Evolutionary conservation across 768 basidiomycete genomes (phyloP).

Genomic region (Sporobolomyces pararoseus): DNA sequence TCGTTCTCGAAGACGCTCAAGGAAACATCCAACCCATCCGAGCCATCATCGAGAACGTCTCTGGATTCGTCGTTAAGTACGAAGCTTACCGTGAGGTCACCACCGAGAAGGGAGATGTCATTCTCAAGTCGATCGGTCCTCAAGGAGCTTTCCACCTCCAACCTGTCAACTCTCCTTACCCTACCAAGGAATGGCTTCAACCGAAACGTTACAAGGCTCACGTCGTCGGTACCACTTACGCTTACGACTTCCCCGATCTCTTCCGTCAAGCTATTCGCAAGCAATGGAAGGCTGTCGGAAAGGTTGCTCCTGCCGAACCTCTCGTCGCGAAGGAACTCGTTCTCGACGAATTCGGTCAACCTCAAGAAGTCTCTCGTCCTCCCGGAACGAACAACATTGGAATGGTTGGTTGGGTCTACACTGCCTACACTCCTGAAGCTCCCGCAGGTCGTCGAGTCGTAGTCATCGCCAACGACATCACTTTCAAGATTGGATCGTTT

Average conservation of each 20-base stretch:
- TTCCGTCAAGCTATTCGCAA: slow-evolving; percentile 96
- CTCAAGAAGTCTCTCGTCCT: slow-evolving; percentile 83
- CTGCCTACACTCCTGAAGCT: slow-evolving; percentile 83
- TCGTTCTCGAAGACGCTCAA: slow-evolving; percentile 87
- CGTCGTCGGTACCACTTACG: slow-evolving; percentile 95
- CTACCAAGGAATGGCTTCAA: slow-evolving; percentile 96
- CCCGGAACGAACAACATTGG: slow-evolving; percentile 92
- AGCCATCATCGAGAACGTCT: slow-evolving; percentile 96
- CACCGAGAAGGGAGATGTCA: slow-evolving; percentile 89
- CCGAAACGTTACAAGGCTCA: slow-evolving; percentile 99
- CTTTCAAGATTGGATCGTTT: slow-evolving; percentile 96
- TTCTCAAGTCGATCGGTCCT: slow-evolving; percentile 95
- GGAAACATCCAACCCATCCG: slow-evolving; percentile 95
- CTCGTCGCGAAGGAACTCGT: slow-evolving; percentile 86
- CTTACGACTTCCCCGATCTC: slow-evolving; percentile 98
- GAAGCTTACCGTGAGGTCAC: slow-evolving; percentile 97
- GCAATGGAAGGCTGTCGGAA: slow-evolving; percentile 69
- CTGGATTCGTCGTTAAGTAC: slow-evolving; percentile 97
- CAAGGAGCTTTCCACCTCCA: slow-evolving; percentile 95
- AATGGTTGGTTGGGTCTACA: slow-evolving; percentile 98
- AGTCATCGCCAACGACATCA: slow-evolving; percentile 96
- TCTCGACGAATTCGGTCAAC: slow-evolving; percentile 84
- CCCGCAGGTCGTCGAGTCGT: slow-evolving; percentile 80
- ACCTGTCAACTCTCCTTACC: slow-evolving; percentile 86
- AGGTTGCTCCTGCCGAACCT: slow-evolving; percentile 70